Conservation (phyloP, 2,329 filamentous ascomycete genomes). For the Fusarium virguliforme region DNA sequence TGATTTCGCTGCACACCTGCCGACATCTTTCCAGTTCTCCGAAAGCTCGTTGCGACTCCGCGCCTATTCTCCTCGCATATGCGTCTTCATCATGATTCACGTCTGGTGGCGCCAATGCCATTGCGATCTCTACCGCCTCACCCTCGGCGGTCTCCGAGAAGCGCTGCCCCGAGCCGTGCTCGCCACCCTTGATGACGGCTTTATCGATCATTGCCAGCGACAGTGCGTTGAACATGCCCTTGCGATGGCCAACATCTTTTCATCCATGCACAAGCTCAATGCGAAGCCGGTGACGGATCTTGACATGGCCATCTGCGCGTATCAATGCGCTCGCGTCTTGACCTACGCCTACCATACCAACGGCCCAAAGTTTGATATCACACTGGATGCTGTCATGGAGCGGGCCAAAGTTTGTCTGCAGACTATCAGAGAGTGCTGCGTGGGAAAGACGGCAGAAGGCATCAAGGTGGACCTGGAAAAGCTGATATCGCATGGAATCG, state of each 20-base stretch:
- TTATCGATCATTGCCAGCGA: constrained; percentile 66
- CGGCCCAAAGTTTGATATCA: constrained; percentile 61
- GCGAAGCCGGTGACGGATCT: constrained; percentile 69
- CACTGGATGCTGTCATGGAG: constrained; percentile 64
- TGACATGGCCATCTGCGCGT: constrained; percentile 70
- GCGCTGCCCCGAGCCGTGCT: constrained; percentile 64
- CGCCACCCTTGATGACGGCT: constrained; percentile 64
- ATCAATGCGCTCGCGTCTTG: constrained; percentile 69
- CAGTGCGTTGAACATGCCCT: constrained; percentile 70
- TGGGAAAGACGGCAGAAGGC: constrained; percentile 66
- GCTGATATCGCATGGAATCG: constrained; percentile 64
- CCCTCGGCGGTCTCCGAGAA: constrained; percentile 67
- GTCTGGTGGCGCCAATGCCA: constrained; percentile 74
- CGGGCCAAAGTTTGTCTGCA: constrained; percentile 67
- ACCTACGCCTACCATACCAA: constrained; percentile 67
- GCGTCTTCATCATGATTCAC: constrained; percentile 73
- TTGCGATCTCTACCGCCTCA: constrained; percentile 71
- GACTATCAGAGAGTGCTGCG: constrained; percentile 67
- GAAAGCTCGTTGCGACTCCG: constrained; percentile 70
- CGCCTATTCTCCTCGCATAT: constrained; percentile 71
- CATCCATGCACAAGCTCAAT: constrained; percentile 66
- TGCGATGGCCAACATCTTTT: constrained; percentile 71
- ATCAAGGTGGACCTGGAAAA: constrained; percentile 67
- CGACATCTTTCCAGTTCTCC: constrained; percentile 71
- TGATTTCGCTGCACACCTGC: constrained; percentile 68